A percentile compares a stretch with the other conserved stretches of the same genome.
phyloP scores from a whole-genome alignment of 2,329 filamentous ascomycete genomes.

The Plectosphaerella cucumerina region DNA sequence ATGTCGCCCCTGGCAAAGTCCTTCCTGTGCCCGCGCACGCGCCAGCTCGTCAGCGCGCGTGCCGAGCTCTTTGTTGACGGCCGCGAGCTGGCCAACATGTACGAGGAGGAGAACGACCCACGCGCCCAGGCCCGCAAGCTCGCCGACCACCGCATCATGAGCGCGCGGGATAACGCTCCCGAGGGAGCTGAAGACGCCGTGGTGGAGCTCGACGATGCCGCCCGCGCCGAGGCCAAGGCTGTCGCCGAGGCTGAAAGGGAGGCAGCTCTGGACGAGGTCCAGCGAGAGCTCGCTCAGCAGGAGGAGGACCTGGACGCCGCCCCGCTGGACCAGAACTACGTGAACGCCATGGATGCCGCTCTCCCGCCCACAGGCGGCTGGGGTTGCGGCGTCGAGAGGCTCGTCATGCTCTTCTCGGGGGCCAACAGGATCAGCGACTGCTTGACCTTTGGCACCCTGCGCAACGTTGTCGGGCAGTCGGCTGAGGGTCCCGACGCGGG shows the following conservation, averaged over 20 bases:
- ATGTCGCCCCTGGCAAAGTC: slow-evolving; percentile 91
- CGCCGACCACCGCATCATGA: slow-evolving; percentile 42
- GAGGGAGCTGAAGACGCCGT: not conserved
- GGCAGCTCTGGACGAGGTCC: slow-evolving; percentile 19
- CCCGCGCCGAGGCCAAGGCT: slow-evolving; percentile 4
- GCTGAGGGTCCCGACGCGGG: slow-evolving; percentile 17
- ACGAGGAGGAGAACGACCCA: slow-evolving; percentile 96
- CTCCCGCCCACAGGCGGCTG: slow-evolving; percentile 95
- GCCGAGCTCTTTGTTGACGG: slow-evolving; percentile 80
- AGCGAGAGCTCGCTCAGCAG: slow-evolving; percentile 37
- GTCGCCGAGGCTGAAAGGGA: not conserved
- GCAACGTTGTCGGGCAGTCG: slow-evolving; percentile 57
- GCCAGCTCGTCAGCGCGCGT: slow-evolving; percentile 73
- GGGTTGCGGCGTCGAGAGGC: slow-evolving; percentile 87
- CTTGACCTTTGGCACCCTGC: slow-evolving; percentile 81
- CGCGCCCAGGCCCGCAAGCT: slow-evolving; percentile 84
- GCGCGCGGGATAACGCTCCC: slow-evolving; percentile 16
- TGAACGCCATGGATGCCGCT: slow-evolving; percentile 80
- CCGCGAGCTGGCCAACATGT: slow-evolving; percentile 89
- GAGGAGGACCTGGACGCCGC: slow-evolving; percentile 40
- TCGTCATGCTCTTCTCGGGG: slow-evolving; percentile 87
- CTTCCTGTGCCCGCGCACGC: slow-evolving; percentile 63
- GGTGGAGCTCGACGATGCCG: slow-evolving; percentile 15
- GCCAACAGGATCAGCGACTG: slow-evolving; percentile 78
- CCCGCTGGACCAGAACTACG: slow-evolving; percentile 72